Evolutionary conservation across 1,139 yeast species (phyloP).

Genomic region (Geotrichum europaeum): DNA sequence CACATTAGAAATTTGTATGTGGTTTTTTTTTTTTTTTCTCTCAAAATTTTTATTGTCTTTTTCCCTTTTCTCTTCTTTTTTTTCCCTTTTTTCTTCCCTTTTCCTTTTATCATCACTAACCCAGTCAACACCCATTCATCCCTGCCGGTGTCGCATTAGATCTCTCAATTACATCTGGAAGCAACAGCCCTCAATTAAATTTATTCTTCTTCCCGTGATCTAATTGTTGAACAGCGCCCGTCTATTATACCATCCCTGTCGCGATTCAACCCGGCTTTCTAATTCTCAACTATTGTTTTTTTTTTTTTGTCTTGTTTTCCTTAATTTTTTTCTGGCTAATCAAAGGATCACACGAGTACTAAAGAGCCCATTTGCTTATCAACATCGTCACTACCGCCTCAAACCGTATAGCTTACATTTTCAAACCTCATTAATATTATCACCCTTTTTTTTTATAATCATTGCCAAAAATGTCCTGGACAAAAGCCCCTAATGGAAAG

Average conservation of each 20-base stretch:
- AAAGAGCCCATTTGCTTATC: background rate
- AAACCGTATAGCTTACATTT: background rate
- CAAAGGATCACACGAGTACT: background rate
- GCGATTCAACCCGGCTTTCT: background rate
- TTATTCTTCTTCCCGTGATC: background rate
- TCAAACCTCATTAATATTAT: background rate
- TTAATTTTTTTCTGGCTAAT: background rate
- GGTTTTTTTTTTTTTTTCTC: conserved; percentile 5
- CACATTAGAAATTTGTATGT: background rate
- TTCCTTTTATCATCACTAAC: background rate
- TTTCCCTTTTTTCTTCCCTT: conserved; percentile 1
- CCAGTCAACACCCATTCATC: background rate
- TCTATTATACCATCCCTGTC: background rate
- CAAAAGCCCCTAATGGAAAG: conserved; percentile 16
- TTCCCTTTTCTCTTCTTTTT: background rate
- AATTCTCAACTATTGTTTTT: background rate
- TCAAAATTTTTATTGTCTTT: conserved; percentile 4
- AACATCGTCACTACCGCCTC: background rate
- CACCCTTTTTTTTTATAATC: background rate
- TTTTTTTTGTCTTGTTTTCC: background rate
- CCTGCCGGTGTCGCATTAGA: background rate
- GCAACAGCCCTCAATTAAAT: background rate
- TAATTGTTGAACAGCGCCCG: background rate
- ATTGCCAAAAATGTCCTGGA: conserved; percentile 14
- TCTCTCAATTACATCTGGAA: background rate